Evolutionary conservation across 352 stramenopile species (phyloP), one percentile per base, ranked within the genome.

Genomic region (Globisporangium mamillatum): DNA sequence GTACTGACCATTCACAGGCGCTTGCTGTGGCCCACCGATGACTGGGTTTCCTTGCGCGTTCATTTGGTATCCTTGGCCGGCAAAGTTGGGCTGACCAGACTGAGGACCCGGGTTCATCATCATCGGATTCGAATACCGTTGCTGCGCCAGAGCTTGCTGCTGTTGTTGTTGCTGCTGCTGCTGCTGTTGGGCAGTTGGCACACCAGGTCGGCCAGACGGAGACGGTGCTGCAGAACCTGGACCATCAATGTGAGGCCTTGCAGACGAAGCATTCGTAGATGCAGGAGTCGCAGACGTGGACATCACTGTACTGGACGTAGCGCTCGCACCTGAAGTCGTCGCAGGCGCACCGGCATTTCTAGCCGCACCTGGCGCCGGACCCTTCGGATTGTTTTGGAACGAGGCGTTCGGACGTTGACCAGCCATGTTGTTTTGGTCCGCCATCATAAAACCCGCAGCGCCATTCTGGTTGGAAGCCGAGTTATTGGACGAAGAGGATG

Each of bases 81-180:
- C 73, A 54, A 82, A 84, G 48, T 70, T 69, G 25, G 68, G 71
- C 14, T 72, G 67, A 2, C 67, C 67, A 57, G 74, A 72, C 53
- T 82, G 77, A 41, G 75, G 77, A 32, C 75, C 76, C 44, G 85
- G 81, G 46, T 80, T 87, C 75, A 89, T 82, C 78, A 93, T 91
- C 83, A 91, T 91, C 60, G 88, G 80, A 46, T 84, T 88, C 14
- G 80, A 69, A 74, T 91, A 91, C 64, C 83, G 71, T 53, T 69
- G 70, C 62, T 73, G 70, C 25, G 65, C 58, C 48, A 73, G 65
- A 38, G 58, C 65, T 56, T 44, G 46, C 38, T 52, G 27, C 7
- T 60, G 50, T 9, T 60, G 62, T 6, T 41, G 52, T 24, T 55
- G 14, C 5, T 63, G 62, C 5, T 38, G 61, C 24, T 56, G 60